phyloP scores from a whole-genome alignment of 306 rosid genomes.

The Pyrus bretschneideri region DNA sequence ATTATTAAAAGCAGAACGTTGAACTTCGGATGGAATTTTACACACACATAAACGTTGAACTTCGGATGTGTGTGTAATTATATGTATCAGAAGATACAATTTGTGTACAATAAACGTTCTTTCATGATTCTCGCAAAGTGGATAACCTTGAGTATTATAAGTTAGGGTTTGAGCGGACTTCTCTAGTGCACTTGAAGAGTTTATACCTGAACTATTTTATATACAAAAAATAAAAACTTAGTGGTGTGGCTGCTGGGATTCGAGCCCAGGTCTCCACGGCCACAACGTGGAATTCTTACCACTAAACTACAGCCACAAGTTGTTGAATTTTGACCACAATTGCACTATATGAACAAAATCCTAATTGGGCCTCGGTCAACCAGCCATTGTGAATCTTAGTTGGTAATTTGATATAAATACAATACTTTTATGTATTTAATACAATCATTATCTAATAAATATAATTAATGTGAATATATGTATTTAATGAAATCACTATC shows the following conservation, averaged over 20 bases:
- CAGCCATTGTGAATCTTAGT: too few species aligned
- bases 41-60: too few species aligned
- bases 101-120: neutral
- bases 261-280: slow-evolving; percentile 41
- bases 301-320: slow-evolving; percentile 33
- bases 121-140: too few species aligned
- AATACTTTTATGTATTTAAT: too few species aligned
- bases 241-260: slow-evolving; percentile 34
- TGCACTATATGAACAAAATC: neutral
- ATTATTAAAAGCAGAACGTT: neutral
- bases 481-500: rapidly evolving
- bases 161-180: neutral
- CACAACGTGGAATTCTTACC: slow-evolving; percentile 42
- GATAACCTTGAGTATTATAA: neutral
- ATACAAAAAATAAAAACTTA: too few species aligned
- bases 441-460: too few species aligned
- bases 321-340: rapidly evolving
- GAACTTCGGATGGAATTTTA: neutral
- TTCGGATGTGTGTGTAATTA: neutral
- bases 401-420: too few species aligned
- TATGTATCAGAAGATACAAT: neutral
- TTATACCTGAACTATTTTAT: neutral
- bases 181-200: neutral
- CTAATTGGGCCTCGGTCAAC: neutral
- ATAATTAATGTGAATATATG: too few species aligned